Base-by-base conservation (phyloP, 2,329 filamentous ascomycete genomes). In the Cyphellophora attinorum region DNA sequence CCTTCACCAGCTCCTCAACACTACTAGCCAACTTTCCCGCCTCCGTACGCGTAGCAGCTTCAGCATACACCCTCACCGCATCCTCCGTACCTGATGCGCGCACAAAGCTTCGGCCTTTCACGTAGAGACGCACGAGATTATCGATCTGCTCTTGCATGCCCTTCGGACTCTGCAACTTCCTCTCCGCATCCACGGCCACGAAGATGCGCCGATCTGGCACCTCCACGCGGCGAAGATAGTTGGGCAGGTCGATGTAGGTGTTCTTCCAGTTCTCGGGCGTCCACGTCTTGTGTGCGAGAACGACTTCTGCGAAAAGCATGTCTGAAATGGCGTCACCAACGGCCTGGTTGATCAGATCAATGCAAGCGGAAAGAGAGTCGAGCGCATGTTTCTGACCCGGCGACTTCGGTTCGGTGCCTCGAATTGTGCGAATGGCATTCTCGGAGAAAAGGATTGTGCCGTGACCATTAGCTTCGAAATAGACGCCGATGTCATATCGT, bases 391-490 rank as follows among this genome's bases (percentile, higher is more conserved):
- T 83, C 59, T 96, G 88, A 5, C 85, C 89, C 1, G 91, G 89
- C 0, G 85, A 93, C 59, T 93, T 81, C 5, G 91, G 88, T 54
- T 85, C 74, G 41, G 81, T 81, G 50, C 76, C 81, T 47, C 71
- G 72, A 63, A 98, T 93, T 31, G 75, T 72, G 49, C 81, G 79
- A 30, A 89, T 67, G 3, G 89, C 89, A 40, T 84, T 78, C 38
- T 81, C 75, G 1, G 85, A 93, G 70, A 98, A 98, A 35, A 96
- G 79, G 21, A 96, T 82, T 6, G 91, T 98, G 46, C 91, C 91
- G 60, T 98, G 91, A 18, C 91, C 91, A 56, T 98, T 98, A 46
- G 91, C 91, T 66, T 98, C 91, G 53, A 98, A 98, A 67, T 98
- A 98, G 34, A 96, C 85, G 38, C 91, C 91, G 36, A 96, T 79